These are phyloP conservation scores for Eremochloa ophiuroides DNA, from an alignment of 176 grass and related monocot genomes.

Conservation along the genomic window DNA sequence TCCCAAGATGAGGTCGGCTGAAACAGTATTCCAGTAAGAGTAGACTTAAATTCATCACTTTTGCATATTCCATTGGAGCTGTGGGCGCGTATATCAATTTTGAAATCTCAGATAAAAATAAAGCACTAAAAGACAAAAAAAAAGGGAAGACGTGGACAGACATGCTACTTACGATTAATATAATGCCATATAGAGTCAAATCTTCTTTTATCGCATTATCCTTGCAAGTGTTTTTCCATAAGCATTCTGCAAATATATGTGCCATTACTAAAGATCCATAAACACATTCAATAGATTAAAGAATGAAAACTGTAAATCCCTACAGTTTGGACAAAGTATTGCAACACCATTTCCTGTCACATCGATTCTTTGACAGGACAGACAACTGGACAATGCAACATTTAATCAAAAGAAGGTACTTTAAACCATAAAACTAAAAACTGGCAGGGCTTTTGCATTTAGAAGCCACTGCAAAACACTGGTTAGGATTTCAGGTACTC, in stretches of 20 bases:
- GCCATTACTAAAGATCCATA: neutral
- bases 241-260: conserved; percentile 51
- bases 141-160: neutral
- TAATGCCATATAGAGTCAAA: conserved; percentile 39
- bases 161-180: conserved; percentile 55
- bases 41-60: neutral
- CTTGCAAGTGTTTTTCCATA: conserved; percentile 45
- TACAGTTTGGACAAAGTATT: neutral
- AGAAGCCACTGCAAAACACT: conserved; percentile 6
- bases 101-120: neutral
- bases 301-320: conserved; percentile 4
- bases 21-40: neutral
- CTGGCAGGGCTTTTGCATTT: neutral
- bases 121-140: neutral
- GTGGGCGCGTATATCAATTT: neutral
- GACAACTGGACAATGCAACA: neutral
- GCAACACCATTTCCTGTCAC: neutral
- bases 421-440: neutral
- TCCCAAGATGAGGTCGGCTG: neutral
- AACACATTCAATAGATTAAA: neutral
- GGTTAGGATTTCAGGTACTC: conserved; percentile 10
- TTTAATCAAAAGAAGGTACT: neutral
- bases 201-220: conserved; percentile 53
- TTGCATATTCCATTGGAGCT: neutral
- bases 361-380: neutral